Base-by-base conservation (phyloP, 192 early-diverging fungal genomes). In the Coemansia sp. region DNA sequence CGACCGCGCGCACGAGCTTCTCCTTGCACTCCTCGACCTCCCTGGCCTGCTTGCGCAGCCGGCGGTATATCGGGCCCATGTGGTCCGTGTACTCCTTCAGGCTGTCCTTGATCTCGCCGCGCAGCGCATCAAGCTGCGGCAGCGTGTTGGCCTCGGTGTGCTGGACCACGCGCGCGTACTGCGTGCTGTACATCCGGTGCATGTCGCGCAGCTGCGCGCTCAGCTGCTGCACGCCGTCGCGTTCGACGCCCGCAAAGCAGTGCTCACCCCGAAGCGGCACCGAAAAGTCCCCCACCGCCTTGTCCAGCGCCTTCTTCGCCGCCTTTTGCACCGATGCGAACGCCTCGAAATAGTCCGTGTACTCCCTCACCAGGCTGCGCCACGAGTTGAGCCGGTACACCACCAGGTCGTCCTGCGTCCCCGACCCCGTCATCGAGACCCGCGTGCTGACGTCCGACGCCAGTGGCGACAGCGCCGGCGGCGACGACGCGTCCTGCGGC, bases 11-110 rank as follows among this genome's bases (percentile, higher is more conserved):
- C 18, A 55, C 60, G 10, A 74, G 71, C 61, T 67, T 67, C 55
- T 67, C 51, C 61, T 74, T 74, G 51, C 48, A 54, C 33, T 67
- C 65, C 38, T 74, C 71, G 0, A 55, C 71, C 35, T 64, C 61
- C 54, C 64, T 74, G 46, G 65, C 71, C 59, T 74, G 71, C 48
- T 67, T 67, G 45, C 71, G 64, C 46, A 74, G 71, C 58, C 64
- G 60, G 18, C 40, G 29, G 58, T 74, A 74, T 14, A 74, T 67
- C 19, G 71, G 71, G 3, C 43, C 65, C 38, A 74, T 43, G 43
- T 74, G 71, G 56, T 74, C 71, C 4, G 48, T 56, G 29, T 74
- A 74, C 57, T 55, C 60, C 30, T 67, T 74, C 11, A 64, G 30
- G 43, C 64, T 67, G 53, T 66, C 65, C 58, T 74, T 74, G 60